Evolutionary conservation across 148 eudicot species (phyloP).

Genomic region (Silene uniflora): DNA sequence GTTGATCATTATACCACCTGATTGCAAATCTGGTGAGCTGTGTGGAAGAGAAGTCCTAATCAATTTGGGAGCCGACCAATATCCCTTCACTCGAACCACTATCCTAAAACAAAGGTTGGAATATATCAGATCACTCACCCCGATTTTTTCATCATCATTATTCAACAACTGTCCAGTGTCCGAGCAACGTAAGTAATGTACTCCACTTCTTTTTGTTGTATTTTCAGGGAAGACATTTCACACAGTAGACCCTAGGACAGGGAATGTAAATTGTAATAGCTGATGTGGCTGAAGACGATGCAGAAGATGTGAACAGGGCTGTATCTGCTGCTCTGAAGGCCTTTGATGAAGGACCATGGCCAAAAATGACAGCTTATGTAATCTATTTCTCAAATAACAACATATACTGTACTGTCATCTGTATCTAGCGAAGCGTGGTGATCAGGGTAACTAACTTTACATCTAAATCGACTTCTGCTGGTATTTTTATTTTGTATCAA

Average conservation of each 20-base stretch:
- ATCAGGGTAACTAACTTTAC: neutral
- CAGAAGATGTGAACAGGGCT: conserved; percentile 66
- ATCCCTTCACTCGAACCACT: no score
- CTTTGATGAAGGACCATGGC: conserved; percentile 87
- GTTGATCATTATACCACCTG: no score
- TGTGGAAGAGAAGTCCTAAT: no score
- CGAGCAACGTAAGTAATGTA: neutral
- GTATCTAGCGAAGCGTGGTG: neutral
- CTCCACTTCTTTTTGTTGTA: neutral
- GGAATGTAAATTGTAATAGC: conserved; percentile 76
- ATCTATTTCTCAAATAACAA: neutral
- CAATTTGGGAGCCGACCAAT: no score
- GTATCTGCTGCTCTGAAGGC: conserved; percentile 76
- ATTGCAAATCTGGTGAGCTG: no score
- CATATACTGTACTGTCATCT: neutral
- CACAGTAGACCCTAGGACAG: conserved; percentile 69
- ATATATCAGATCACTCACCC: no score
- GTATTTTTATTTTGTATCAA: conserved; percentile 20
- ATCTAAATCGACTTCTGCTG: neutral
- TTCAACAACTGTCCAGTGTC: neutral
- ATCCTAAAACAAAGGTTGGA: no score
- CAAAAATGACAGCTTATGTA: conserved; percentile 78
- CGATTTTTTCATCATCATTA: no score
- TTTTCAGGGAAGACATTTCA: conserved; percentile 62
- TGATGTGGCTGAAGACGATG: conserved; percentile 71